Base-by-base conservation (phyloP, 345 rosid genomes). In the Capsella bursapastoris region DNA sequence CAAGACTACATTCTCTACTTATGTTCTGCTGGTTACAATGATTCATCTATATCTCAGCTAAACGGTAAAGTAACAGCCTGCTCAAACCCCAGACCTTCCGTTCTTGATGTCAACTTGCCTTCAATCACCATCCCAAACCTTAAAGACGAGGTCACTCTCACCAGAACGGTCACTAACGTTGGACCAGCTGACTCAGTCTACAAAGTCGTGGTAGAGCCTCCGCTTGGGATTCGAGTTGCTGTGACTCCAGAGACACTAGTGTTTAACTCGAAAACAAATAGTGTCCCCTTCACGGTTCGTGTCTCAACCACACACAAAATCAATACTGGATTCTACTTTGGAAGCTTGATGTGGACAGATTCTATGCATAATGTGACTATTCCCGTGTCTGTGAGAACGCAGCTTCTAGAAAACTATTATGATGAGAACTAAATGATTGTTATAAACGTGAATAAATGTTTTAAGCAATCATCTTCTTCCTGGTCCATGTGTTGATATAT, bases 1-100 rank as follows among this genome's bases (percentile, higher is more conserved):
- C 28, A 76, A 13, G 89, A 86, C 40, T 88, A 90, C 64, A 58
- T 92, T 12, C 83, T 77, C 8, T 82, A 82, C 73, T 75, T 85
- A 2, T 89, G 89, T 5, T 80, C 86, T 4, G 71, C 76, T 16
- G 72, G 78, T 43, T 89, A 84, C 76, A 79, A 61, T 8, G 81
- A 84, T 56, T 86, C 89, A 35, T 83, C 89, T 31, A 85, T 86
- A 70, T 83, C 83, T 8, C 70, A 84, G 25, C 70, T 78, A 27
- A 78, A 84, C 5, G 90, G 86, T 32, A 52, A 58, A 8, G 15
- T 11, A 35, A 81, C 56, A 34, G 34, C 7, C 10, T 81, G 87
- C 65, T 75, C 82, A 2, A 64, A 49, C 48, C 64, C 67, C 0
- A 70, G 38, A 16, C 73, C 79, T 8, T 70, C 75, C 0, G 43